phyloP scores from a whole-genome alignment of 2,329 filamentous ascomycete genomes.

The Venturiaceae sp. region DNA sequence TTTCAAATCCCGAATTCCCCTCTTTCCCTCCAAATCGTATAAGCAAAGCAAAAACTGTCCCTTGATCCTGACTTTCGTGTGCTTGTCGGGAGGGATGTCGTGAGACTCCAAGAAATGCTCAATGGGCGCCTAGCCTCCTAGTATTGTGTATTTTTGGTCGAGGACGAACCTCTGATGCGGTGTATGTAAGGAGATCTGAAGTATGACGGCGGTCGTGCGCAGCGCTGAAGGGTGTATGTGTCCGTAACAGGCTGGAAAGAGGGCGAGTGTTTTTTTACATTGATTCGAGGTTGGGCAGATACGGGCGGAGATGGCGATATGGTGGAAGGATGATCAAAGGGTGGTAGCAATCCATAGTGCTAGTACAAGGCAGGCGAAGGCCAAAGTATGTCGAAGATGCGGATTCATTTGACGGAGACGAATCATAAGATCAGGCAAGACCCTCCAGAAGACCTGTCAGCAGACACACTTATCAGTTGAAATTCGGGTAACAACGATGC shows the following conservation, averaged over 20 bases:
- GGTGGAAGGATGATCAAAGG: not conserved
- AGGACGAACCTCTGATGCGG: not conserved
- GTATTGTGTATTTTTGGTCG: not conserved
- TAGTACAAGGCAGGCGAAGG: not conserved
- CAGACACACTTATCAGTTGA: constrained; percentile 3
- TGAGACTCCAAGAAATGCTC: not conserved
- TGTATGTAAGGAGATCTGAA: not conserved
- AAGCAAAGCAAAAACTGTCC: too few relatives aligned
- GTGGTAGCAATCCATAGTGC: constrained; percentile 2
- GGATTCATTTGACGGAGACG: not conserved
- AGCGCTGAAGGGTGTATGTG: too few relatives aligned
- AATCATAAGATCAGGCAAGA: constrained; percentile 5
- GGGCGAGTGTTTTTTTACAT: too few relatives aligned
- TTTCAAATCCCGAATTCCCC: not conserved
- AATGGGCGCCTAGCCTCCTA: not conserved
- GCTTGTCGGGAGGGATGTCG: not conserved
- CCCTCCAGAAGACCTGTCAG: constrained; percentile 8
- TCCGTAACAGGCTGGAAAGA: too few relatives aligned
- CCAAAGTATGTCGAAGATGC: constrained; percentile 2
- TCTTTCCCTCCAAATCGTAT: too few relatives aligned
- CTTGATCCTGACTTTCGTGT: not conserved
- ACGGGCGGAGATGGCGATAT: not conserved
- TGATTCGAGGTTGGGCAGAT: too few relatives aligned
- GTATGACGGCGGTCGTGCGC: not conserved
- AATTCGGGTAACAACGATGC: not conserved